Conservation (phyloP, 2,329 filamentous ascomycete species). For the Talaromyces piceae region DNA sequence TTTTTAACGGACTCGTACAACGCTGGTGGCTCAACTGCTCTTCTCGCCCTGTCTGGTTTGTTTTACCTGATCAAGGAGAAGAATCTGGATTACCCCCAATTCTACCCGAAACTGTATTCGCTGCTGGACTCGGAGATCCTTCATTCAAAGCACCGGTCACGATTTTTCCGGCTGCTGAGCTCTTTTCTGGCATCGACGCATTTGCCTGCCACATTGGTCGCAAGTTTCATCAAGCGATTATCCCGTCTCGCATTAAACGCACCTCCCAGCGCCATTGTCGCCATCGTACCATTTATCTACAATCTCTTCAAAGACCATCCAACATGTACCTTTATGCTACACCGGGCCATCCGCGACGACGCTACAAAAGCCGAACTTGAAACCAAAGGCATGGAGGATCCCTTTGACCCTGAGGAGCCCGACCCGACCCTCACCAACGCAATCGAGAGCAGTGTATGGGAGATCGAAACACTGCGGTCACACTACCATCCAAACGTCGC, state of each 20-base stretch:
- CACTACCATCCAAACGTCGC: slow-evolving; percentile 98
- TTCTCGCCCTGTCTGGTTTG: slow-evolving; percentile 83
- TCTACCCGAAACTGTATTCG: slow-evolving; percentile 91
- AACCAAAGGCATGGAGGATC: slow-evolving; percentile 60
- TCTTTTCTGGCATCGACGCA: slow-evolving; percentile 87
- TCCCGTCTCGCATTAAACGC: slow-evolving; percentile 77
- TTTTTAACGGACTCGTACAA: slow-evolving; percentile 95
- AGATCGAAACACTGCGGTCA: slow-evolving; percentile 79
- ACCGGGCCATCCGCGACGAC: slow-evolving; percentile 59
- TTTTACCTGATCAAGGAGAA: slow-evolving; percentile 91
- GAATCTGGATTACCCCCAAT: slow-evolving; percentile 92
- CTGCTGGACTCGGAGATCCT: slow-evolving; percentile 77
- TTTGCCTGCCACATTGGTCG: slow-evolving; percentile 81
- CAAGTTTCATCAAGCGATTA: slow-evolving; percentile 94
- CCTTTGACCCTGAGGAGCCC: slow-evolving; percentile 65
- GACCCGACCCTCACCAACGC: slow-evolving; percentile 82
- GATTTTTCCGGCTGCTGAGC: slow-evolving; percentile 86
- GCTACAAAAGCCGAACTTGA: slow-evolving; percentile 54
- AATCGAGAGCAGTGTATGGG: slow-evolving; percentile 91
- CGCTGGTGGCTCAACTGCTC: slow-evolving; percentile 72
- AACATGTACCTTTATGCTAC: slow-evolving; percentile 91
- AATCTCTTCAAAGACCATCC: slow-evolving; percentile 89
- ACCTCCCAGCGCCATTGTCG: slow-evolving; percentile 81
- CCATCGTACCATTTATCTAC: slow-evolving; percentile 87
- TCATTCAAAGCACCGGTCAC: slow-evolving; percentile 88